These are phyloP conservation scores for Monosporascus sp. DNA, from an alignment of 2,329 filamentous ascomycete species.

Conservation along the genomic window DNA sequence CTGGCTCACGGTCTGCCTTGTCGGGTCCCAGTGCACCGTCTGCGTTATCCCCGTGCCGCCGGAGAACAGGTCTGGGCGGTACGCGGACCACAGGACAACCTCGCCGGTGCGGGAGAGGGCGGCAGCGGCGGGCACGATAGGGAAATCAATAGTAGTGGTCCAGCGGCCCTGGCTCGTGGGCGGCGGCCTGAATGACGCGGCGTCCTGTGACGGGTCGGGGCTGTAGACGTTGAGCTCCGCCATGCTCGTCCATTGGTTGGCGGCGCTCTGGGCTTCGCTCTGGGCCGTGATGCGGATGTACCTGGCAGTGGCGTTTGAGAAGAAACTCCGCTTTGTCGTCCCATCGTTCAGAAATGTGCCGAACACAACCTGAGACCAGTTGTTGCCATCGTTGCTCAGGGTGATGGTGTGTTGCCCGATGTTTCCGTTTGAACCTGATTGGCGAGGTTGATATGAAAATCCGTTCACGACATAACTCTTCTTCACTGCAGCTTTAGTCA, in stretches of 20 bases:
- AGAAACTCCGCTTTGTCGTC: conserved; percentile 27
- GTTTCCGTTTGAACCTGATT: conserved; percentile 22
- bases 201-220: conserved; percentile 12
- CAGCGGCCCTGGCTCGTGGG: conserved; percentile 24
- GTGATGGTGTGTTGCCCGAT: conserved; percentile 25
- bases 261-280: conserved; percentile 21
- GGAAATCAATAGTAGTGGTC: conserved; percentile 31
- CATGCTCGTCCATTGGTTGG: conserved; percentile 26
- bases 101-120: conserved; percentile 22
- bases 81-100: conserved; percentile 22
- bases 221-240: conserved; percentile 28
- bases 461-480: conserved; percentile 22
- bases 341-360: conserved; percentile 26
- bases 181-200: conserved; percentile 11
- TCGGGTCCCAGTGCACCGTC: conserved; percentile 14
- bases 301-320: conserved; percentile 22
- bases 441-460: conserved; percentile 25
- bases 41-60: conserved; percentile 14
- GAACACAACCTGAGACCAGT: conserved; percentile 22
- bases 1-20: conserved; percentile 20
- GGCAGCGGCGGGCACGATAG: conserved; percentile 29
- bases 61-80: conserved; percentile 11
- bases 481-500: conserved; percentile 8
- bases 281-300: conserved; percentile 26
- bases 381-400: conserved; percentile 22